Base-by-base conservation (phyloP, 345 rosid genomes). In the Salix suchowensis region DNA sequence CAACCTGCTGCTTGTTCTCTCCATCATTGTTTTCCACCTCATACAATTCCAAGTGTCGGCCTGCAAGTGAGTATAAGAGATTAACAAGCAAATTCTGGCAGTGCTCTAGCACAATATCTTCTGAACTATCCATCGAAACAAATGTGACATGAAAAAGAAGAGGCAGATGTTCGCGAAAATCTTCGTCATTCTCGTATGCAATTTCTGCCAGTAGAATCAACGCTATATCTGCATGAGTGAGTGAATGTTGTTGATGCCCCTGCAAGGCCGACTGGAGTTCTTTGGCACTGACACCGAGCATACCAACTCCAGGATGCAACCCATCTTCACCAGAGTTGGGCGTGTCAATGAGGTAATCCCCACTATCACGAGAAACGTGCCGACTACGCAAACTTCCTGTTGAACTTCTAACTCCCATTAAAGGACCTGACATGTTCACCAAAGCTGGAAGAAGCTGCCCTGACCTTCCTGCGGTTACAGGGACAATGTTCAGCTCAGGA, bases 51-150 rank as follows among this genome's bases (percentile, higher is more conserved):
- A 96, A 87, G 85, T 96, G 99, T 82, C 98, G 88, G 66, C 99
- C 99, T 13, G 99, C 99, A 65, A 96, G 94, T 4, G 99, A 96
- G 86, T 96, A 96, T 74, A 93, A 80, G 68, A 96, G 87, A 88
- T 93, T 96, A 75, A 96, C 99, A 70, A 96, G 98, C 85, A 96
- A 84, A 86, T 93, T 97, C 85, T 96, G 99, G 87, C 99, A 96
- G 84, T 96, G 99, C 81, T 93, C 98, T 28, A 96, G 89, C 86
- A 96, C 99, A 76, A 96, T 93, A 78, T 91, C 99, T 85, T 96
- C 99, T 68, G 99, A 96, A 79, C 99, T 96, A 84, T 96, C 99
- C 99, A 93, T 96, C 5, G 97, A 96, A 86, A 96, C 98, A 84
- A 96, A 96, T n/a, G 94, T 96, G 81, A 96, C 97, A 65, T 96